Evolutionary conservation across 768 basidiomycete species (phyloP).

Genomic region (Boletales sp.): DNA sequence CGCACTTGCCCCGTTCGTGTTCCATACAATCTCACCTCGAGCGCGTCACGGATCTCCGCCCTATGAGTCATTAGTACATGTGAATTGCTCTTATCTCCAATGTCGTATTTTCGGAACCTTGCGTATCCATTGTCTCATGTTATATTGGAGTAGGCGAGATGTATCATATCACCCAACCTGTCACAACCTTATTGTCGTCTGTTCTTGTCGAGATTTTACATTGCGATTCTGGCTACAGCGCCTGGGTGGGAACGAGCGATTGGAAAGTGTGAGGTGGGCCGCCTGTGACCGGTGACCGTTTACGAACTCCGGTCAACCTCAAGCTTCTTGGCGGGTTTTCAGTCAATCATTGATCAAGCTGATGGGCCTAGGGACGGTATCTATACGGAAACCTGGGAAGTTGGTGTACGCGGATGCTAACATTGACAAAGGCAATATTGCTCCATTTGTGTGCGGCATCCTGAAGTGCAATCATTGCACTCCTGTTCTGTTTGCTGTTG

Average conservation of each 20-base stretch:
- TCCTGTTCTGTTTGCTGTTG: not conserved
- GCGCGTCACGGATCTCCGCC: not conserved
- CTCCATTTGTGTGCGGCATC: not conserved
- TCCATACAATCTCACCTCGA: constrained; percentile 10
- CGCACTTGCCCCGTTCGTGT: constrained; percentile 9
- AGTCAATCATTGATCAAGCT: constrained; percentile 5
- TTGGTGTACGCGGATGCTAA: constrained; percentile 2
- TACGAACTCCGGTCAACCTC: not conserved
- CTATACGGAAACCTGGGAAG: constrained; percentile 4
- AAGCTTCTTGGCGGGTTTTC: not conserved
- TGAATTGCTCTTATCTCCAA: not conserved
- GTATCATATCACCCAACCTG: not conserved
- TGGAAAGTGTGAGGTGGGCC: constrained; percentile 1
- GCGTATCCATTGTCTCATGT: constrained; percentile 12
- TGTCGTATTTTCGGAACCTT: not conserved
- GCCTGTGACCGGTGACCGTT: constrained; percentile 2
- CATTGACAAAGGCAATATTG: constrained; percentile 11
- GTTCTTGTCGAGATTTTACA: not conserved
- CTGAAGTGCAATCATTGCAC: not conserved
- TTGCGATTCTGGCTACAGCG: not conserved
- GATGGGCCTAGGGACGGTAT: not conserved
- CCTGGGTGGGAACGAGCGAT: not conserved
- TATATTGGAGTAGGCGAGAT: not conserved
- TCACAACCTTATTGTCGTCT: not conserved
- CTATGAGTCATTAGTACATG: constrained; percentile 2